Evolutionary conservation across 169 alveolate genomes (phyloP).

Genomic region (Cytauxzoon felis): DNA sequence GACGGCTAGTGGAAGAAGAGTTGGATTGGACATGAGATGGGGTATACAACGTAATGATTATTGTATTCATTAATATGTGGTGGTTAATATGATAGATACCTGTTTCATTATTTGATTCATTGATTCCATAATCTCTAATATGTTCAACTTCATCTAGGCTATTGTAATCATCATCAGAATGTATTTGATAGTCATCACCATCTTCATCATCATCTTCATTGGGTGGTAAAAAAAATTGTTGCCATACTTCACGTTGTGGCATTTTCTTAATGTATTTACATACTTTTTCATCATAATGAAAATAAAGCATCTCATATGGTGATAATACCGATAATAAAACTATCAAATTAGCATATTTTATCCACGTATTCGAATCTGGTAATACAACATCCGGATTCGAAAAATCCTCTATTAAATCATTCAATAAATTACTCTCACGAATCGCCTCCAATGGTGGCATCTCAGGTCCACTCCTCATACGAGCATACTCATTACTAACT

Average conservation of each 20-base stretch:
- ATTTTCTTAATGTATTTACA: conserved; percentile 39
- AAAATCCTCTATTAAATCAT: conserved; percentile 48
- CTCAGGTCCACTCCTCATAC: conserved; percentile 60
- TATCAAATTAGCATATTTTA: conserved; percentile 51
- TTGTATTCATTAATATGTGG: neutral
- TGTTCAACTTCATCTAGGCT: neutral
- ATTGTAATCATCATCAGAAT: conserved; percentile 2
- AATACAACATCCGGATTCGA: conserved; percentile 27
- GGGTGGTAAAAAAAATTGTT: conserved; percentile 48
- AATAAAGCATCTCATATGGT: conserved; percentile 62
- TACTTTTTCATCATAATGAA: conserved; percentile 47
- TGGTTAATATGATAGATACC: neutral
- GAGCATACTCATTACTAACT: conserved; percentile 44
- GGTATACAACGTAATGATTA: no score
- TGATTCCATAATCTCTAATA: neutral
- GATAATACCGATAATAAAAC: conserved; percentile 53
- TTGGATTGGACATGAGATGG: no score
- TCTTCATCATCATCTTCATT: conserved; percentile 45
- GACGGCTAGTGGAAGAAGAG: no score
- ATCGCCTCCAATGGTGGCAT: conserved; percentile 69
- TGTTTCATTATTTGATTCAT: neutral
- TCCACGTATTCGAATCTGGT: conserved; percentile 48
- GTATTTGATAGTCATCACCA: conserved; percentile 35
- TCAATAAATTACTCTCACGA: conserved; percentile 49
- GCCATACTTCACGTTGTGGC: conserved; percentile 65